Evolutionary conservation across 768 basidiomycete genomes (phyloP).

Genomic region (Trametes elegans): DNA sequence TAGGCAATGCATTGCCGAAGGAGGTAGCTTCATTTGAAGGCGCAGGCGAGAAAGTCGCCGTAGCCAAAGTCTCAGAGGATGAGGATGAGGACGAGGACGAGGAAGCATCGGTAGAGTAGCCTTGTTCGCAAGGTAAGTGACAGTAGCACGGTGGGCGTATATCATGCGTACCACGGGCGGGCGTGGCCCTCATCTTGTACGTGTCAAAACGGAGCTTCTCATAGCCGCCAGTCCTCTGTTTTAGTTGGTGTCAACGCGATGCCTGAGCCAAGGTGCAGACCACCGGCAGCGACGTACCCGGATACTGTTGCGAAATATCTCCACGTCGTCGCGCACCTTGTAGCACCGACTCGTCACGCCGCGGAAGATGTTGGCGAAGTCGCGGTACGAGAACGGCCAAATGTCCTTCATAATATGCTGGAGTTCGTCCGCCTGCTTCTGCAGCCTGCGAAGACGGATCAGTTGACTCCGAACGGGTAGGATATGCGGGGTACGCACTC

Average conservation of each 20-base stretch:
- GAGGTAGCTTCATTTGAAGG: no score
- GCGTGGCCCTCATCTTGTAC: background rate
- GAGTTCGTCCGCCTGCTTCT: background rate
- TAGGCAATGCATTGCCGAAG: no score
- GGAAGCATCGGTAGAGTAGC: no score
- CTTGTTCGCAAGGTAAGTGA: no score
- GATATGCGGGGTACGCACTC: background rate
- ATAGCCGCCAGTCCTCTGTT: background rate
- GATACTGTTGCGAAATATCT: background rate
- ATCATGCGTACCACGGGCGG: background rate
- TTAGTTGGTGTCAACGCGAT: background rate
- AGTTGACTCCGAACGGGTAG: background rate
- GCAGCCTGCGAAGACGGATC: background rate
- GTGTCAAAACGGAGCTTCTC: background rate
- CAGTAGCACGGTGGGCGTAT: no score
- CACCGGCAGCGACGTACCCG: background rate
- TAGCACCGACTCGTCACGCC: background rate
- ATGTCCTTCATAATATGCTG: background rate
- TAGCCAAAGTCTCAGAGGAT: no score
- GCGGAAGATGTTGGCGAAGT: background rate
- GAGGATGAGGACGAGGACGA: no score
- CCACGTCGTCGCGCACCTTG: conserved; percentile 2
- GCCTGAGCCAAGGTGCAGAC: background rate
- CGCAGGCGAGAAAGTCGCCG: no score
- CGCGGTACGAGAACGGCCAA: background rate